Evolutionary conservation across 2,329 filamentous ascomycete species (phyloP).

Genomic region (Apiospora saccharicola): DNA sequence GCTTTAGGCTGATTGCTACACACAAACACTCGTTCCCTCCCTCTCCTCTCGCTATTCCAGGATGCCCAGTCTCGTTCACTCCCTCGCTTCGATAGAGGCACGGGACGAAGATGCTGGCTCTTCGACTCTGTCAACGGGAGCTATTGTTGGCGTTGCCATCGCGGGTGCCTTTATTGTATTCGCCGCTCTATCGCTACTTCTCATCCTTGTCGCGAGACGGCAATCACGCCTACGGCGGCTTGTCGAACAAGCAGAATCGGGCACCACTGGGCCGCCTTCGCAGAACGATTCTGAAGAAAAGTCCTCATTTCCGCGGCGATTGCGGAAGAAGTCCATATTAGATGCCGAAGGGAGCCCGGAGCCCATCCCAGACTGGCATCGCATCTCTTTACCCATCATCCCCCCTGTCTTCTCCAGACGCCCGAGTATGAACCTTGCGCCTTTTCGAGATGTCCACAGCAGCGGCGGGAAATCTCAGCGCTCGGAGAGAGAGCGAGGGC

Average conservation of each 20-base stretch:
- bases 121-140: constrained; percentile 41
- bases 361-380: neutral
- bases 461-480: constrained; percentile 18
- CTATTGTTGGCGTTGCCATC: constrained; percentile 54
- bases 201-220: constrained; percentile 48
- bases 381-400: constrained; percentile 31
- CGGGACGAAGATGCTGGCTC: neutral
- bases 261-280: neutral
- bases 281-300: neutral
- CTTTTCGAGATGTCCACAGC: constrained; percentile 17
- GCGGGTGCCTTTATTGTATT: constrained; percentile 56
- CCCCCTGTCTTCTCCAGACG: constrained; percentile 36
- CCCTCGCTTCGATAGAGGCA: neutral
- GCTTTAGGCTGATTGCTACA: neutral
- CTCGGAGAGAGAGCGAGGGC: constrained; percentile 39
- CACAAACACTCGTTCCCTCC: neutral
- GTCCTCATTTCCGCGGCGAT: constrained; percentile 10
- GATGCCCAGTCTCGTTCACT: constrained; percentile 7
- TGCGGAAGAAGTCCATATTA: constrained; percentile 22
- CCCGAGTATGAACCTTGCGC: constrained; percentile 29
- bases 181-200: constrained; percentile 50
- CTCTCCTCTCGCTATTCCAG: neutral
- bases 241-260: neutral
- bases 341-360: neutral
- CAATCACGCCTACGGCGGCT: constrained; percentile 32